These are phyloP conservation scores for Mimosa bimucronata DNA, from an alignment of 306 rosid species.

Conservation along the genomic window DNA sequence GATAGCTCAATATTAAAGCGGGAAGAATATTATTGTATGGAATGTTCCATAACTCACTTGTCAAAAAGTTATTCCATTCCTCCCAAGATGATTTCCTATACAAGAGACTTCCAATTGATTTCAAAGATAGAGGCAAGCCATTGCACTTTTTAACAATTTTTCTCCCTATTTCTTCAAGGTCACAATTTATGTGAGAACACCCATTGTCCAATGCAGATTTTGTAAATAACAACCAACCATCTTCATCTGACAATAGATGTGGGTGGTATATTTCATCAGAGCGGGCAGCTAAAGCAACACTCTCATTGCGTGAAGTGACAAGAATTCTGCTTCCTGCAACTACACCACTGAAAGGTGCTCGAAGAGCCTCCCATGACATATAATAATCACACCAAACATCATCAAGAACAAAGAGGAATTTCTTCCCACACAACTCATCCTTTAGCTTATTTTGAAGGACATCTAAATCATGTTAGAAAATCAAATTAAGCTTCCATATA, in stretches of 20 bases:
- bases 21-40: not conserved
- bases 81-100: not conserved
- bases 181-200: not conserved
- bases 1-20: not conserved
- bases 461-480: no score
- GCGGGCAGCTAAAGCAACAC: not conserved
- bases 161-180: not conserved
- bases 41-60: not conserved
- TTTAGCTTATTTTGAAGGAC: not conserved
- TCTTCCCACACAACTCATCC: not conserved
- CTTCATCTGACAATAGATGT: not conserved
- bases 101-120: slow-evolving; percentile 6
- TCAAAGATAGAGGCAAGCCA: not conserved
- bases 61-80: not conserved
- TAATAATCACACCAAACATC: not conserved
- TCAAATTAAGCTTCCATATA: no score
- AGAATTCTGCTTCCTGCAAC: not conserved
- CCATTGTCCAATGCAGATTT: not conserved
- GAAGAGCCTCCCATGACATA: not conserved
- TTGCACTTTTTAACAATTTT: not conserved
- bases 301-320: not conserved
- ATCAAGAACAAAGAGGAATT: not conserved
- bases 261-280: not conserved
- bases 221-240: not conserved
- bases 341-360: not conserved